phyloP scores from a whole-genome alignment of 331 rosid species.

The Malus hybrid region DNA sequence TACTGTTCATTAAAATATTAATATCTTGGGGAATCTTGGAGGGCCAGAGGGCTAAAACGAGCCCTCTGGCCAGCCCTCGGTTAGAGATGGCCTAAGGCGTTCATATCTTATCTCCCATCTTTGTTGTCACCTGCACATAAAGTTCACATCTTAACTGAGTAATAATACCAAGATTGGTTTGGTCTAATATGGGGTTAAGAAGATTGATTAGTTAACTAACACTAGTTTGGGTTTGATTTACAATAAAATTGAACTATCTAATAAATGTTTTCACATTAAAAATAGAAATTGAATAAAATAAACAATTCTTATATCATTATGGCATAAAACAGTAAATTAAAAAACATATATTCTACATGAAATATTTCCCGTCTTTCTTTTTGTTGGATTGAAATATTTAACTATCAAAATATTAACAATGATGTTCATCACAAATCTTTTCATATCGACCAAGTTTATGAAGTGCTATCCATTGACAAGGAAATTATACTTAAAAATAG shows the following conservation, averaged over 20 bases:
- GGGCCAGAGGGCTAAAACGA: too few species aligned
- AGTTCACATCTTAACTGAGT: slow-evolving; percentile 6
- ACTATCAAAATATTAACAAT: neutral
- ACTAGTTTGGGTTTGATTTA: neutral
- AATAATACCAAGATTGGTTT: neutral
- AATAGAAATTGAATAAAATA: too few species aligned
- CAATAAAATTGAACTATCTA: neutral
- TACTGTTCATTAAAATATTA: too few species aligned
- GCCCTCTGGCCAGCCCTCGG: too few species aligned
- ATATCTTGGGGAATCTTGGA: too few species aligned
- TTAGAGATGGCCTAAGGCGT: slow-evolving; percentile 30
- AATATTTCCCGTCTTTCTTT: too few species aligned
- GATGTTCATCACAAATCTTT: neutral
- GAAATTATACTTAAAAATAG: neutral
- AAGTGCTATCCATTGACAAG: neutral
- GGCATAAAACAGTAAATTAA: too few species aligned
- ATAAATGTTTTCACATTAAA: neutral
- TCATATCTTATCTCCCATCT: slow-evolving; percentile 76
- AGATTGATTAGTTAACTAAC: neutral
- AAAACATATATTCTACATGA: too few species aligned
- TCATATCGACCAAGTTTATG: neutral
- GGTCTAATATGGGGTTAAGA: neutral
- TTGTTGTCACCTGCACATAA: slow-evolving; percentile 45
- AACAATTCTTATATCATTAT: too few species aligned
- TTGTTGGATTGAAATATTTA: neutral